Conservation (phyloP, 139 green algal genomes). For the Chlamydomonas incerta region DNA sequence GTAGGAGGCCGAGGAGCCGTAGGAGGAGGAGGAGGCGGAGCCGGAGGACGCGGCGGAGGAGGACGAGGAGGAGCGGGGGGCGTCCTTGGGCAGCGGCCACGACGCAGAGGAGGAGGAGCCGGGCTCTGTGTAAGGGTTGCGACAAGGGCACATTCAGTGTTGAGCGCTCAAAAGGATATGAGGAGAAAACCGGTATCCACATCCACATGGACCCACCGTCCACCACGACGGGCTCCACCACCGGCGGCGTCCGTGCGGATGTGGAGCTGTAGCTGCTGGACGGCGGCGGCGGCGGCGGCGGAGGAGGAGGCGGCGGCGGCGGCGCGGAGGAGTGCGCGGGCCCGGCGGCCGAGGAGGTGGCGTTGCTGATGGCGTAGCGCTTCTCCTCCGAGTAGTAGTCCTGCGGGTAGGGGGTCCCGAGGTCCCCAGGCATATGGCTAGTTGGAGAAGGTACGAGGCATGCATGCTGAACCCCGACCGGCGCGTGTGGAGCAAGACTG, state of each 20-base stretch:
- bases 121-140: no score
- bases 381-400: conserved; percentile 66
- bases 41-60: background rate
- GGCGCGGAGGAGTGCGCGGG: background rate
- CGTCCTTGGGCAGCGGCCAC: background rate
- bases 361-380: conserved; percentile 53
- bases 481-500: no score
- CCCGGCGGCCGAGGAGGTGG: background rate
- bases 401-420: no score
- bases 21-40: background rate
- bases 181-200: no score
- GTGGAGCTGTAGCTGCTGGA: no score
- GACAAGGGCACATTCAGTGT: no score
- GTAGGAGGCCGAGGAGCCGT: background rate
- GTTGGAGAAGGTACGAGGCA: no score
- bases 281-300: background rate
- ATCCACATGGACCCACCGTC: background rate
- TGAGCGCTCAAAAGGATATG: no score
- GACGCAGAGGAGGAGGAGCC: background rate
- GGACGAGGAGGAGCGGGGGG: background rate
- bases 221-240: conserved; percentile 48
- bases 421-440: no score
- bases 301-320: background rate
- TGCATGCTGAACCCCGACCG: no score
- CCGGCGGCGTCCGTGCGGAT: background rate